phyloP scores from a whole-genome alignment of 257 asterid species.

The Solanum gandarillasii region DNA sequence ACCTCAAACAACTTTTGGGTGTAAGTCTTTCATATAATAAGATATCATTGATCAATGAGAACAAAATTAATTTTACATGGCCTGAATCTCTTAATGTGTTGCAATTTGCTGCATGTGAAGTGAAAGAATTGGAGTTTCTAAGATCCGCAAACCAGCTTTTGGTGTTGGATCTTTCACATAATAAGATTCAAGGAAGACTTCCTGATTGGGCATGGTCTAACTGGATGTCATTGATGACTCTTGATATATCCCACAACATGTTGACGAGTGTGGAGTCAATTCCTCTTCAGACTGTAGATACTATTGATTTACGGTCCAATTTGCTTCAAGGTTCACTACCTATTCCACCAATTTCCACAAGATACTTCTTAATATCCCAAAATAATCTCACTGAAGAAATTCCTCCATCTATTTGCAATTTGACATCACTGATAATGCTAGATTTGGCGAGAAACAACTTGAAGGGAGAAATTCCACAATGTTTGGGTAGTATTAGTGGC shows the following conservation, averaged over 20 bases:
- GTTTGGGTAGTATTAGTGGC: not conserved
- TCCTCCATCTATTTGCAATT: constrained; percentile 8
- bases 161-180: not conserved
- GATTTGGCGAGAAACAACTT: not conserved
- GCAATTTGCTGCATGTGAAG: not conserved
- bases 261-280: not conserved
- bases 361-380: not conserved
- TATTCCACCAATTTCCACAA: not conserved
- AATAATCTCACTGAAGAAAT: constrained; percentile 10
- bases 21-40: not conserved
- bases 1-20: not conserved
- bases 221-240: not conserved
- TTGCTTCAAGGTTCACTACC: not conserved
- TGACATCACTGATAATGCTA: not conserved
- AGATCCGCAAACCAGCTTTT: not conserved
- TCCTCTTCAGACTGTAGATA: not conserved
- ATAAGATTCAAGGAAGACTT: not conserved
- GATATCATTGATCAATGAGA: not conserved
- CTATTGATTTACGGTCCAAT: not conserved
- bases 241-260: not conserved
- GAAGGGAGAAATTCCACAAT: not conserved
- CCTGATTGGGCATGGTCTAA: not conserved
- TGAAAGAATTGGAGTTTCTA: not conserved
- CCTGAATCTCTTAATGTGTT: not conserved
- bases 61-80: not conserved